Percentiles rank a stretch among this genome's conserved stretches.
Conservation (phyloP, 352 stramenopile species). For the Pythium monospermum region DNA sequence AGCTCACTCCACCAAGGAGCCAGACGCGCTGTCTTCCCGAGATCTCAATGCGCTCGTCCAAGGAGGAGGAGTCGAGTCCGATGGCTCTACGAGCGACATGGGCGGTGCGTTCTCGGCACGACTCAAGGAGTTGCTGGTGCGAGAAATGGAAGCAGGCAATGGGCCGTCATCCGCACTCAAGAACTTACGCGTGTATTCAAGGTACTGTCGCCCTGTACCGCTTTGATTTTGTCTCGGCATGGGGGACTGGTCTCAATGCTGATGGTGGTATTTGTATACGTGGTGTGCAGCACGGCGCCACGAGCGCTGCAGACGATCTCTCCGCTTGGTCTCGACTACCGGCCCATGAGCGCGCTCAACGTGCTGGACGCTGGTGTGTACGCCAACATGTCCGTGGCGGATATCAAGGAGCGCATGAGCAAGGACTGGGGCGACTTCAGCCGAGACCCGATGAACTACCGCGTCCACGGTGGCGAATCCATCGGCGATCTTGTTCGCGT, state of each 20-base stretch:
- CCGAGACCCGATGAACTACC: slow-evolving; percentile 44
- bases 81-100: slow-evolving; percentile 14
- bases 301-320: slow-evolving; percentile 38
- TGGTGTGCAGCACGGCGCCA: slow-evolving; percentile 26
- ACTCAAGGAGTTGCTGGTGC: slow-evolving; percentile 24
- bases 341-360: slow-evolving; percentile 38
- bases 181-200: slow-evolving; percentile 32
- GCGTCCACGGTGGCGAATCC: slow-evolving; percentile 39
- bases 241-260: too few relatives aligned
- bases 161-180: slow-evolving; percentile 8
- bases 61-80: neutral
- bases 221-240: too few relatives aligned
- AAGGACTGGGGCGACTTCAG: slow-evolving; percentile 35
- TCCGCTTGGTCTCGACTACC: slow-evolving; percentile 32
- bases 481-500: slow-evolving; percentile 41
- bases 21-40: slow-evolving; percentile 20
- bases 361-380: slow-evolving; percentile 37
- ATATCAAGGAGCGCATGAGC: slow-evolving; percentile 33
- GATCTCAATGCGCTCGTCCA: slow-evolving; percentile 16
- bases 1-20: slow-evolving; percentile 28
- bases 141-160: slow-evolving; percentile 8
- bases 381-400: slow-evolving; percentile 32
- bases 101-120: slow-evolving; percentile 24
- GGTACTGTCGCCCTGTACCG: too few relatives aligned
- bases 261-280: too few relatives aligned